Evolutionary conservation across 352 stramenopile species (phyloP), one percentile per base, ranked within the genome.

Genomic region (Pythium rhizo-oryzae): DNA sequence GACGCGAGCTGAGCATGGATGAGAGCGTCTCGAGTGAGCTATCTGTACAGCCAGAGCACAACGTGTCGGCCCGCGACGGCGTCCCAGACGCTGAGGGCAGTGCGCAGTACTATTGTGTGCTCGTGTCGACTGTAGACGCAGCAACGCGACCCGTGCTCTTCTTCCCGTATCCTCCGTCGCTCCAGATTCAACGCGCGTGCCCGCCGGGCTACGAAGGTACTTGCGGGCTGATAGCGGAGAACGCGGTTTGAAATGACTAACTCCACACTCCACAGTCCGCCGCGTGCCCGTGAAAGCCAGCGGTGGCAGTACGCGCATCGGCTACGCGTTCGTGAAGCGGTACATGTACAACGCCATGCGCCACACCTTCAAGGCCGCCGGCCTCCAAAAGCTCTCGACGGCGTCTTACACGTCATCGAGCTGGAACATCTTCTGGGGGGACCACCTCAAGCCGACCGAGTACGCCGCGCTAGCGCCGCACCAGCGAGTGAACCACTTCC

Each of bases 281-380:
- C 47, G 50, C 8, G 37, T 66, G 7, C 64, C 81, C 47, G 43
- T 85, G 5, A 55, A 58, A 19, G 55, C 19, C 7, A 51, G 62
- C 18, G 70, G 68, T 21, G n/a, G 66, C 18, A 70, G 71, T 19
- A 15, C 84, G 28, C 74, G 76, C 8, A 67, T 91, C 18, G 74
- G 70, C 1, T 91, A 89, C n/a, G 67, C 78, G 8, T 81, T 76
- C n/a, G 87, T 81, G 8, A 89, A 88, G 59, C 77, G 85, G 1
- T 93, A 87, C 70, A 85, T 92, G 76, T 93, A 91, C 66, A 92
- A 92, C 43, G 85, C 83, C 6, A 87, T 93, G 58, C 69, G 76
- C 8, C 78, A 91, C 23, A 72, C 77, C 1, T 82, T 93, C 23
- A 78, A 81, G 15, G 62, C 73, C 16, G 81, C 78, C 6, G 79